Evolutionary conservation across 2,329 filamentous ascomycete genomes (phyloP).

Genomic region (Aspergillus tanneri): DNA sequence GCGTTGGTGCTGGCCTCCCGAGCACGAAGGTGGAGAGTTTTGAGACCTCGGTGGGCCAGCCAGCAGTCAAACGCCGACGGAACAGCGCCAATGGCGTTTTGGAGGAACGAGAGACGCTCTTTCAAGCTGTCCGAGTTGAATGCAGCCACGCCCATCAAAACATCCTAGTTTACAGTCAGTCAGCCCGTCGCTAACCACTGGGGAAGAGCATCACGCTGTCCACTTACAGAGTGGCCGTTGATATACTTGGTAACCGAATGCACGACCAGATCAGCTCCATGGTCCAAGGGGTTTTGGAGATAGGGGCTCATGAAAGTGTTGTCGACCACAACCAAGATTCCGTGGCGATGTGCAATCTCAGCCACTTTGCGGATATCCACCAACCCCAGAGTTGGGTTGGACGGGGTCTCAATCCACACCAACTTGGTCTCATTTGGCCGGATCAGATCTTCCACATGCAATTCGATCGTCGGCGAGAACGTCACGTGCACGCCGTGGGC

Average conservation of each 20-base stretch:
- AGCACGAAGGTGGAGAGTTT: constrained; percentile 91
- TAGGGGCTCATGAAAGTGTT: constrained; percentile 98
- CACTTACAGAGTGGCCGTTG: constrained; percentile 79
- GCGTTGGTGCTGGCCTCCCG: constrained; percentile 83
- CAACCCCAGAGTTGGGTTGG: constrained; percentile 88
- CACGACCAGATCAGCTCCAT: constrained; percentile 93
- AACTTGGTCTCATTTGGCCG: constrained; percentile 78
- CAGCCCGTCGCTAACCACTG: too few species aligned
- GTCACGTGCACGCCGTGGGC: constrained; percentile 93
- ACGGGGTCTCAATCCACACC: constrained; percentile 95
- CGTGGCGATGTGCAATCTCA: constrained; percentile 77
- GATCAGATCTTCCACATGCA: constrained; percentile 82
- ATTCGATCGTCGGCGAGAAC: constrained; percentile 88
- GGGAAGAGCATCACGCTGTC: constrained; percentile 17
- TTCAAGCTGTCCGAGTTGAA: constrained; percentile 84
- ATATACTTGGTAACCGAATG: constrained; percentile 99
- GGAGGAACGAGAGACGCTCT: constrained; percentile 79
- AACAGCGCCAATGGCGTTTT: constrained; percentile 95
- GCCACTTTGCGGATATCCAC: constrained; percentile 90
- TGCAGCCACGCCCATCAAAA: constrained; percentile 95
- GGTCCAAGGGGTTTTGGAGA: constrained; percentile 91
- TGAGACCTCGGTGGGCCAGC: constrained; percentile 94
- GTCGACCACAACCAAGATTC: constrained; percentile 95
- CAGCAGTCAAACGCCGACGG: constrained; percentile 95
- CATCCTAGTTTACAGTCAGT: constrained; percentile 57